Evolutionary conservation across 345 rosid species (phyloP).

Genomic region (Passiflora organensis): DNA sequence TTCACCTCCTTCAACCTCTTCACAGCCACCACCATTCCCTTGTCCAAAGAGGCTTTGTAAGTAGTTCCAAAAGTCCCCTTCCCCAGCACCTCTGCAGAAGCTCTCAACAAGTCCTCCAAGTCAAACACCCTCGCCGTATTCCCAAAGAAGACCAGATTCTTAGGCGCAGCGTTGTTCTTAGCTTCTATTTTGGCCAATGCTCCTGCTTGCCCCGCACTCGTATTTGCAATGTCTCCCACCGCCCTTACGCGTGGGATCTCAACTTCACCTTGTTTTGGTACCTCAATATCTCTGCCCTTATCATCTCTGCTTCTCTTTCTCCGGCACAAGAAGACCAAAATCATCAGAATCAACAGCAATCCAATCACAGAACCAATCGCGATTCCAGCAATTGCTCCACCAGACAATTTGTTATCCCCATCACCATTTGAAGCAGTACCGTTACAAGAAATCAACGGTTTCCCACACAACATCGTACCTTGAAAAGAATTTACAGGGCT

Average conservation of each 20-base stretch:
- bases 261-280: no score
- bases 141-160: constrained; percentile 50
- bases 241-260: no score
- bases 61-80: constrained; percentile 79
- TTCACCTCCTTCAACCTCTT: constrained; percentile 71
- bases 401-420: no score
- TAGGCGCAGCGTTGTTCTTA: no score
- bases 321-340: no score
- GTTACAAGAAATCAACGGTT: constrained; percentile 61
- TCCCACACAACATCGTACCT: constrained; percentile 50
- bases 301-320: not conserved
- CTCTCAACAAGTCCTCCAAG: constrained; percentile 80
- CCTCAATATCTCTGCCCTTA: constrained; percentile 18
- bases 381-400: constrained; percentile 54
- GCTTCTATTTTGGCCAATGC: no score
- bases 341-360: no score
- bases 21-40: constrained; percentile 67
- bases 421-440: no score
- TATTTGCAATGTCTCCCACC: no score
- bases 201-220: no score
- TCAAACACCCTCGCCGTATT: constrained; percentile 50
- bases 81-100: constrained; percentile 89
- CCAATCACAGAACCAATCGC: no score
- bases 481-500: no score
- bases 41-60: constrained; percentile 80